Percentiles rank a stretch among this genome's conserved stretches.
Evolutionary conservation across 129 eudicot species (phyloP).

Genomic region (Gnaphalium uliginosum): DNA sequence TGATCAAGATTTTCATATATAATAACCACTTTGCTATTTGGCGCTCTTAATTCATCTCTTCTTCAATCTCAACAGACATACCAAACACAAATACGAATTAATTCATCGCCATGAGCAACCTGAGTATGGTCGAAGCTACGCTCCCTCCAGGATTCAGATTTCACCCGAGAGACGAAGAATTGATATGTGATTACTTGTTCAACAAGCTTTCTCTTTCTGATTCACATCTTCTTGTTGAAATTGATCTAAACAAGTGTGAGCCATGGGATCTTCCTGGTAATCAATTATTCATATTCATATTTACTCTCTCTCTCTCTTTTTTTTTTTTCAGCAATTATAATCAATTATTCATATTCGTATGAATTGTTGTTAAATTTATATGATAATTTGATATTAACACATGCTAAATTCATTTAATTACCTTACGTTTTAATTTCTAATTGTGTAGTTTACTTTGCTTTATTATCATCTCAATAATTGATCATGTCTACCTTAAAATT

Average conservation of each 20-base stretch:
- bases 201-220: constrained; percentile 46
- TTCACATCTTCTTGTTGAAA: constrained; percentile 52
- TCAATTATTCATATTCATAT: not conserved
- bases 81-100: not conserved
- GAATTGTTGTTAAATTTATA: no score
- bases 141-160: constrained; percentile 95
- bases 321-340: not conserved
- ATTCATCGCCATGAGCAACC: constrained; percentile 43
- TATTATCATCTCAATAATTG: not conserved
- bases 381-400: not conserved
- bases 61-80: not conserved
- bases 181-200: constrained; percentile 80
- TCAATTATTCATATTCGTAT: no score
- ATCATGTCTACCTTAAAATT: not conserved
- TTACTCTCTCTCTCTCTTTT: no score
- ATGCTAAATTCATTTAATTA: not conserved
- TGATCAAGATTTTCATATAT: constrained; percentile 17
- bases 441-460: not conserved
- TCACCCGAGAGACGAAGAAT: constrained; percentile 81
- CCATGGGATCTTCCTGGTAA: constrained; percentile 97
- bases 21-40: constrained; percentile 20
- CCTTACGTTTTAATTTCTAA: not conserved
- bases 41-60: constrained; percentile 25
- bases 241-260: constrained; percentile 86
- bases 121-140: constrained; percentile 80